Evolutionary conservation across 1,139 yeast genomes (phyloP), one percentile per base, ranked within the genome.

Genomic region (Hanseniaspora uvarum): DNA sequence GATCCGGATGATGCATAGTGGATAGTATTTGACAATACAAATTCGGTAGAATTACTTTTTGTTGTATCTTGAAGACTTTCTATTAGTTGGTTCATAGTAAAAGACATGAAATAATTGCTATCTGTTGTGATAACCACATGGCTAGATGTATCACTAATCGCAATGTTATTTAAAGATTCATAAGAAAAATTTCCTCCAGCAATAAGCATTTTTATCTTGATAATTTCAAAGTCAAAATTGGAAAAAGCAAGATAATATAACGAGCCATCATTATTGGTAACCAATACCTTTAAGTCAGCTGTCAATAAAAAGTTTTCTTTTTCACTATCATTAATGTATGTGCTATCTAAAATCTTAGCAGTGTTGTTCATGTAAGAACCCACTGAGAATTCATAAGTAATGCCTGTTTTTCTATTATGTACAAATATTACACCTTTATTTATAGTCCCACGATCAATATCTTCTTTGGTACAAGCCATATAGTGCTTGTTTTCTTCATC

Each of bases 241-340:
- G 37, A 30, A 10, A 44, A 43, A 0, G 36, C 12, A 2, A 50
- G 21, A 16, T 43, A 43, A 26, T 50, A 50, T 24, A 44, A 7
- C 5, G 12, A 40, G 3, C 53, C 53, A 37, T 50, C 49, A 23
- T 50, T 50, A 12, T 50, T 50, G 1, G 26, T 33, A 28, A 44
- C 30, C 23, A 48, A 19, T 24, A 48, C 26, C 7, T 30, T 23
- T n/a, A 38, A 16, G 4, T 40, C 46, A 5, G n/a, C 43, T 10
- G 8, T 14, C 18, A 30, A 3, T 2, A 43, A 18, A 23, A 5
- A 26, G 5, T 12, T 16, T 3, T 2, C 2, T 16, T 16, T 6
- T 4, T 16, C 8, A 16, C 3, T 16, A 11, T 16, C 16, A 8
- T 16, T n/a, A n/a, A 12, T 34, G 8, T n/a, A 16, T 19, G 28